Base-by-base conservation (phyloP, 2,329 filamentous ascomycete species). In the Botrytis sinoallii region DNA sequence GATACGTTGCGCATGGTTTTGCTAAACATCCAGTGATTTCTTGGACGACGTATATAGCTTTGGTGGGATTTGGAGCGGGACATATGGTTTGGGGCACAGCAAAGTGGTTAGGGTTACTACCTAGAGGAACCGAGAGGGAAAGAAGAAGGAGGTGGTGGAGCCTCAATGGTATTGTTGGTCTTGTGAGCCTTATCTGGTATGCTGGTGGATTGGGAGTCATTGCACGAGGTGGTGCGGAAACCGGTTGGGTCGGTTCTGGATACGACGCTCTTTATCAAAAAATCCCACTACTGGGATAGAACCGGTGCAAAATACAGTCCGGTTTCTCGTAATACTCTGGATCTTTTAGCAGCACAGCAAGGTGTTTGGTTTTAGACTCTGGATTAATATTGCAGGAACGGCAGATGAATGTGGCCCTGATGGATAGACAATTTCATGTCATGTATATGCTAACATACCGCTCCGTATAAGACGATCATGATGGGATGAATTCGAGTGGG, bases 81-180 rank as follows among this genome's bases (percentile, higher is more conserved):
- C 95, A 98, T 84, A 90, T 95, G 81, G 88, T 93, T 12, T 97
- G 94, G 89, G 95, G 95, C 3, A 89, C 90, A 83, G 93, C 93
- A n/a, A 92, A 89, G 82, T 98, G 93, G 92, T 84, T 95, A 74
- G 90, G 90, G 0, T 85, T 88, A 65, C 86, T 90, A 69, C 91
- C 91, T 78, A 81, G 85, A 78, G 81, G 85, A 80, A 80, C 86
- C 12, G 88, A 89, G 75, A 88, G 84, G 73, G 79, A 84, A 82
- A 78, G 86, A 85, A 90, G 90, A 80, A 87, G 89, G 79, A 88
- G 88, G 78, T 92, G 92, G 89, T 89, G 93, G 84, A 82, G 85
- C 2, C 86, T 97, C 72, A 94, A 97, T 80, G 90, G 86, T 0
- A 81, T 90, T 71, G 88, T 88, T 0, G 85, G 86, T 0, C 82